Evolutionary conservation across 1,284 basidiomycete genomes (phyloP), one percentile per base, ranked within the genome.

Genomic region (Fomitopsis betulina): DNA sequence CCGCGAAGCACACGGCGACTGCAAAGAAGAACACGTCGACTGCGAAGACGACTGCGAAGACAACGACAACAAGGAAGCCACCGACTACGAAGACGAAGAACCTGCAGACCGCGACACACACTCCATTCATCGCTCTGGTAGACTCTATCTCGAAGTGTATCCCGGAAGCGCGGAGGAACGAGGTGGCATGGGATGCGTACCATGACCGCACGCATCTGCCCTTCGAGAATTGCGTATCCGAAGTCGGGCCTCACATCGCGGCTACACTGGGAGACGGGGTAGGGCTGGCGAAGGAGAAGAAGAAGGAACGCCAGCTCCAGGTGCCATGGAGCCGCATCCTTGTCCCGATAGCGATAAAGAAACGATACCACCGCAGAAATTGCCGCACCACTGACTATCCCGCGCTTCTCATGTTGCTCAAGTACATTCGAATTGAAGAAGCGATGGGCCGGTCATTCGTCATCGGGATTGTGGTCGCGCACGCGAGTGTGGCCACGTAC

Each of bases 371-470:
- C 13, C 35, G n/a, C n/a, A n/a, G n/a, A n/a, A n/a, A n/a, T n/a
- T n/a, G n/a, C n/a, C n/a, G n/a, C n/a, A n/a, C n/a, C n/a, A n/a
- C n/a, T n/a, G n/a, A 54, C 13, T 19, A 15, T n/a, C 53, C 33
- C 17, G 53, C 35, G 25, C 1, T 43, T 10, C 23, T 38, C 13
- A 2, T 42, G 27, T n/a, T 54, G 13, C 35, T 43, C 5, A 40
- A 27, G 17, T 38, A 54, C n/a, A 19, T 19, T 35, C 40, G 40
- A 9, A 25, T 54, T 27, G 25, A 50, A 8, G 47, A 50, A 19
- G 25, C 25, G 3, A 12, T 37, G 15, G 55, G 55, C 25, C 55
- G 55, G 15, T 30, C 53, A 12, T 53, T 53, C 55, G 55, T 53
- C 2, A 25, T 57, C 9, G 55, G 55, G 19, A 19, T 57, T 39